These are phyloP conservation scores for Microdochium bolleyi DNA, from an alignment of 2,329 filamentous ascomycete species.

Conservation along the genomic window DNA sequence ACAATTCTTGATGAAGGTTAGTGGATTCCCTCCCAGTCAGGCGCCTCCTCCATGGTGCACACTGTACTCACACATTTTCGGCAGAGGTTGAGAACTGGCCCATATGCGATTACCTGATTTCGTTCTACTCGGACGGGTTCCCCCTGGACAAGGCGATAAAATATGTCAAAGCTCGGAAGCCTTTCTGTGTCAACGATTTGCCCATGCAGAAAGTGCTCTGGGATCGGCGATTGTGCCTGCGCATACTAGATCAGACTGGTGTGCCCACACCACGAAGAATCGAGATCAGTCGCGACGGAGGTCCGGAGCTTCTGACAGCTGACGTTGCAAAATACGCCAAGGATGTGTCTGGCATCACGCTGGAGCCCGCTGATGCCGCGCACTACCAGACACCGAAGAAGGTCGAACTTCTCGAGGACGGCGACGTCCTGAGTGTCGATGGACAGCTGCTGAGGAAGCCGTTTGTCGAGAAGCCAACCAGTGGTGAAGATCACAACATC, in stretches of 20 bases:
- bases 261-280: slow-evolving; percentile 84
- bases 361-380: slow-evolving; percentile 64
- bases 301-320: slow-evolving; percentile 67
- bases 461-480: slow-evolving; percentile 98
- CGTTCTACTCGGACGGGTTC: slow-evolving; percentile 97
- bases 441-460: slow-evolving; percentile 77
- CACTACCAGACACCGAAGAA: slow-evolving; percentile 46
- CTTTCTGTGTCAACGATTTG: slow-evolving; percentile 95
- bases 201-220: slow-evolving; percentile 96
- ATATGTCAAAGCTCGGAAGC: slow-evolving; percentile 86
- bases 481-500: slow-evolving; percentile 97
- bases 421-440: slow-evolving; percentile 82
- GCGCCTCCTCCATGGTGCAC: slow-evolving; percentile 8
- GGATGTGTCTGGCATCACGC: slow-evolving; percentile 67
- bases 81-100: slow-evolving; percentile 31
- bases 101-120: slow-evolving; percentile 79
- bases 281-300: slow-evolving; percentile 89
- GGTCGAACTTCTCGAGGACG: slow-evolving; percentile 83
- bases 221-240: slow-evolving; percentile 86
- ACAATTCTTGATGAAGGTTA: slow-evolving; percentile 87
- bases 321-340: slow-evolving; percentile 76
- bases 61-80: slow-evolving; percentile 7
- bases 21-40: slow-evolving; percentile 10
- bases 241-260: slow-evolving; percentile 78
- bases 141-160: slow-evolving; percentile 95